Evolutionary conservation across 192 early-diverging fungal species (phyloP).

Genomic region (Physocladia obscura): DNA sequence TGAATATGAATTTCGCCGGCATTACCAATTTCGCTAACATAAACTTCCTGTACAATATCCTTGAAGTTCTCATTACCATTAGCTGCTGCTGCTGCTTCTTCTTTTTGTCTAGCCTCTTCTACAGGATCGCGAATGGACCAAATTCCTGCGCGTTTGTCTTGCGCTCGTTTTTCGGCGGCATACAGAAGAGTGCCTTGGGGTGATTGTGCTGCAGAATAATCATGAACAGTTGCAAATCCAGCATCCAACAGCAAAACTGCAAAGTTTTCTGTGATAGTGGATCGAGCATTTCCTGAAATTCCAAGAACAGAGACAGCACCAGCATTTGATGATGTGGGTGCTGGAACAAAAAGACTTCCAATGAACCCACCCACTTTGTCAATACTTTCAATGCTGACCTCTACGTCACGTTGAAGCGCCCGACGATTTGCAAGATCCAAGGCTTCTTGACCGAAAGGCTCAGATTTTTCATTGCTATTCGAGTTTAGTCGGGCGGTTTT

Average conservation of each 20-base stretch:
- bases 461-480: conserved; percentile 60
- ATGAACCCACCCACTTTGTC: conserved; percentile 94
- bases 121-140: conserved; percentile 65
- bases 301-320: conserved; percentile 3
- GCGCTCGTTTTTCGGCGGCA: conserved; percentile 77
- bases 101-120: conserved; percentile 48
- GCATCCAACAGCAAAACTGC: conserved; percentile 72
- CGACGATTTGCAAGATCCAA: conserved; percentile 61
- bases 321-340: background rate
- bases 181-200: conserved; percentile 67
- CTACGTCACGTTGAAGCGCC: conserved; percentile 88
- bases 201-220: conserved; percentile 82
- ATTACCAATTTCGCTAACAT: conserved; percentile 51
- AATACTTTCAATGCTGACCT: conserved; percentile 80
- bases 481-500: conserved; percentile 60
- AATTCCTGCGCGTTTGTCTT: conserved; percentile 65
- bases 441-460: conserved; percentile 86
- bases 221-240: conserved; percentile 83
- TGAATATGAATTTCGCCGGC: conserved; percentile 58
- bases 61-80: conserved; percentile 30
- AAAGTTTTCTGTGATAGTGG: conserved; percentile 60
- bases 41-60: conserved; percentile 38
- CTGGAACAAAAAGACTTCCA: conserved; percentile 70
- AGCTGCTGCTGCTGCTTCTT: conserved; percentile 26
- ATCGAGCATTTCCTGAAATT: background rate